Evolutionary conservation across 768 basidiomycete species (phyloP), one percentile per base, ranked within the genome.

Genomic region (Suillus plorans): DNA sequence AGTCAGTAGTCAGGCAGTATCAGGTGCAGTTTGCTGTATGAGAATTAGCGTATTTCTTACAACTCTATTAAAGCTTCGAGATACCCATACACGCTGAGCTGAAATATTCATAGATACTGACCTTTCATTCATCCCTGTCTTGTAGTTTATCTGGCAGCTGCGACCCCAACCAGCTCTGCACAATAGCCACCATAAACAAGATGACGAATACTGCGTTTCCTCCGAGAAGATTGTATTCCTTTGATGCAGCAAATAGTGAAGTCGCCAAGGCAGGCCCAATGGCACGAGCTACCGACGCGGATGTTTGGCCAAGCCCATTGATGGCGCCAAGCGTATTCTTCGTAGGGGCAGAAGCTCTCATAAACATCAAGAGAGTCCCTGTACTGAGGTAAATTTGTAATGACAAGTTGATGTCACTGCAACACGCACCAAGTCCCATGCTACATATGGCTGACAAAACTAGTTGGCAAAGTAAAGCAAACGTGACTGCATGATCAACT

Each of bases 341-440:
- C 63, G 81, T 83, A 0, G 87, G 86, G 1, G 86, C 77, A 2
- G 84, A 82, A 34, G 79, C 78, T 3, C 82, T 86, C 59, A 87
- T 75, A 61, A 81, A 85, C 67, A 88, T 81, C 60, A 82, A 83
- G n/a, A 86, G 80, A 50, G 82, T 82, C 28, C 81, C 86, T 86
- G 56, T 10, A 68, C 64, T 9, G 53, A n/a, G 4, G 60, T 68
- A 36, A 69, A 62, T 49, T 63, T n/a, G 0, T 25, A 57, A 44
- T 25, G 31, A 5, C 5, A 10, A 37, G 12, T 52, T 14, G 37
- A 7, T 31, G 20, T 41, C 12, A 50, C 14, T 3, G 50, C 34
- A 10, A 2, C 37, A 74, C 79, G 61, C 60, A 83, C 83, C 77
- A 53, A 76, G 84, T 13, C 80, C 72, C 57, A 82, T 75, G 64